Evolutionary conservation across 2,329 filamentous ascomycete genomes (phyloP), one percentile per base, ranked within the genome.

Genomic region (Allantophomopsis cytisporea): DNA sequence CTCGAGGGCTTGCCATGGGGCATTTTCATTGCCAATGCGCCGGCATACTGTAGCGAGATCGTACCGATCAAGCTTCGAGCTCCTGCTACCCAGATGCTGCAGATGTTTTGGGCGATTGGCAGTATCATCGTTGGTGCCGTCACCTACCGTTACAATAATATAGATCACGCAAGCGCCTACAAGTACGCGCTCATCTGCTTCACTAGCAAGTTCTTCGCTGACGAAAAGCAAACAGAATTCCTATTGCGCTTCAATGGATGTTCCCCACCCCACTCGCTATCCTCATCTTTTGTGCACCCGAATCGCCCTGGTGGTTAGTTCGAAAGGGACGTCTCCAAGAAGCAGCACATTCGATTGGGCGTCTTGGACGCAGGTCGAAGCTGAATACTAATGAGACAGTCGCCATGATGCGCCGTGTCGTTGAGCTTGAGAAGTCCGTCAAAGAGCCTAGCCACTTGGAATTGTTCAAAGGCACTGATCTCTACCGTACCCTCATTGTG

Each of bases 41-140:
- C 75, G 1, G 74, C 75, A 6, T 80, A 78, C 60, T 73, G 66
- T 55, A 59, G 58, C 50, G 75, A 80, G 54, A 74, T 80, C 41
- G 71, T 75, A 2, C 74, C 74, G 1, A 64, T 79, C 39, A 59
- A 60, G 50, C 56, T 80, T 40, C 59, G 73, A 54, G 74, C 68
- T 39, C 67, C 71, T 15, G 65, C 65, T 4, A 79, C 74, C 2
- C 68, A 73, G 56, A 78, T 73, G 66, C 49, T 79, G 55, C 74
- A 79, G 58, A 77, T 78, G 72, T 74, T 72, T 60, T 79, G 73
- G 73, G 68, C 73, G 14, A 70, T 79, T 50, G 74, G 73, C 18
- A 55, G 58, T 30, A 78, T 79, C 52, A 73, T 79, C 42, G 74
- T 78, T 17, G 68, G 64, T 23, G 73, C 58, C 43, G 64, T 72